Base-by-base conservation (phyloP, 1,139 yeast species). In the Yamadazyma pseudoaaseri region DNA sequence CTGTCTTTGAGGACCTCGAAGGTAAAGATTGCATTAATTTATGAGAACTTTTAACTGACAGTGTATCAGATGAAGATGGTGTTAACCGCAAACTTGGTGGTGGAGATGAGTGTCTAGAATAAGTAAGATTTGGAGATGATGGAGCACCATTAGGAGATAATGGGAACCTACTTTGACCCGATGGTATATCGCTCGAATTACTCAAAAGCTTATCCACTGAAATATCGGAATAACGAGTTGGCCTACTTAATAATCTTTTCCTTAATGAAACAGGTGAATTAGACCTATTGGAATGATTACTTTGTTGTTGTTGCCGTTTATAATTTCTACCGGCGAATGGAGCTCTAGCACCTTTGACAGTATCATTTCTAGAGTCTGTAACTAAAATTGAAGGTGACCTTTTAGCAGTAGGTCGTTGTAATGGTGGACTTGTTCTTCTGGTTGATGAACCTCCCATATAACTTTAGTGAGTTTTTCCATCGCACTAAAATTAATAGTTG, bases 361-460 rank as follows among this genome's bases (percentile, higher is more conserved):
- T 72, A 33, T 77, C 71, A 34, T 79, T 76, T 43, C 97, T 69
- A 3, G 85, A 78, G 60, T 90, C 97, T 0, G 97, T 90, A 24
- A 90, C 97, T 36, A 90, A 68, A 52, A 90, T 90, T 1, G 96
- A 86, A 5, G 97, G 97, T 17, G 96, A 85, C 48, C 97, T 64
- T 48, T 85, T 85, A n/a, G 94, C 89, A 3, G 86, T 81, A 6
- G 89, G 83, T 35, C 76, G 60, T 41, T 58, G 56, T 16, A 14
- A 37, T 10, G 27, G 30, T 3, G 47, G 38, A 10, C 30, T 24
- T n/a, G 47, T 33, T 28, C 42, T 31, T 16, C 44, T 30, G 10
- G 41, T 23, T 12, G 33, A 25, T 13, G 17, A 8, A 6, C 29
- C 20, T 20, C 33, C 24, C 28, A 30, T 30, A 17, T 11, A n/a